A percentile compares a stretch with the other conserved stretches of the same genome.
Conservation (phyloP, 768 basidiomycete species). For the Mycena pura region DNA sequence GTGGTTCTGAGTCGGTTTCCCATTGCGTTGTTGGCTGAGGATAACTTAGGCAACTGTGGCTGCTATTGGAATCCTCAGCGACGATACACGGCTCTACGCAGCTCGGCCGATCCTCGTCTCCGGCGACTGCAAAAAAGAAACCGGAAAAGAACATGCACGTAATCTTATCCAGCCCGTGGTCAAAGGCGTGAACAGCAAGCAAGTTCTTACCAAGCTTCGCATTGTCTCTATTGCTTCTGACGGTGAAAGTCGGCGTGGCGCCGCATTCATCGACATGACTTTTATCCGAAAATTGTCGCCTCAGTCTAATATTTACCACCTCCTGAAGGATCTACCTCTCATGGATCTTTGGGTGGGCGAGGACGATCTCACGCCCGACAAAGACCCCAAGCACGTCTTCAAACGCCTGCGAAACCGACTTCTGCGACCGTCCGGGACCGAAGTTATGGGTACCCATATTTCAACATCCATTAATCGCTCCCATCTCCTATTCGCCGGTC, state of each 20-base stretch:
- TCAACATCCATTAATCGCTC: no score
- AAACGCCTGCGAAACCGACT: background rate
- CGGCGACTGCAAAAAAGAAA: conserved; percentile 34
- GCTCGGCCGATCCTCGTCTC: conserved; percentile 32
- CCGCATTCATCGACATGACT: background rate
- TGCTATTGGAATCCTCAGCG: conserved; percentile 27
- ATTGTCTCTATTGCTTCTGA: conserved; percentile 6
- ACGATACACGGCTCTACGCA: conserved; percentile 28
- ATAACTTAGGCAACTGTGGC: conserved; percentile 35
- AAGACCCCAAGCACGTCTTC: background rate
- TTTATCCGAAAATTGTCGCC: background rate
- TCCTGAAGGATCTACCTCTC: background rate
- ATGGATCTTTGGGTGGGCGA: conserved; percentile 7
- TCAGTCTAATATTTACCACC: background rate
- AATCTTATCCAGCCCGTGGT: conserved; percentile 25
- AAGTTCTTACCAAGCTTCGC: conserved; percentile 9
- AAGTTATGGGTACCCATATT: no score
- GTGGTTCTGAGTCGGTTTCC: no score
- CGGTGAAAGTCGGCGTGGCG: background rate
- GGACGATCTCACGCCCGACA: background rate
- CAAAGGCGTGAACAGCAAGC: conserved; percentile 6
- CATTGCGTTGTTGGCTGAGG: no score
- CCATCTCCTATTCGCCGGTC: background rate
- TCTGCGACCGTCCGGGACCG: background rate
- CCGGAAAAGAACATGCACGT: conserved; percentile 24